These are phyloP conservation scores for Neovahlkampfia damariscottae DNA, from an alignment of 78 protist genomes.

Conservation along the genomic window DNA sequence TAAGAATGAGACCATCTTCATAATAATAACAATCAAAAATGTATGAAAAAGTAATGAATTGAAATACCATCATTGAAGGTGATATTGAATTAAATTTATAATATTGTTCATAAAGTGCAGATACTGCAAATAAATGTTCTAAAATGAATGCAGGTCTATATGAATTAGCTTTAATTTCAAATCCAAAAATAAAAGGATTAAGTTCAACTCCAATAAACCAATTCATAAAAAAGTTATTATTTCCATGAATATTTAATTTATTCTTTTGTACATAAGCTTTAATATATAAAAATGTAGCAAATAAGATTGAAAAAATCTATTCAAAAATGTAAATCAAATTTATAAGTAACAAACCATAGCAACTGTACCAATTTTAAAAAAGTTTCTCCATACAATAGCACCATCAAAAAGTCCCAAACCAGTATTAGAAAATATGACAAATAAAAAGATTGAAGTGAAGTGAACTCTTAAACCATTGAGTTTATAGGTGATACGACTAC, in stretches of 20 bases:
- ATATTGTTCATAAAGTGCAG: not conserved
- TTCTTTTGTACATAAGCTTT: not conserved
- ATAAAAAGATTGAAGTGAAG: not conserved
- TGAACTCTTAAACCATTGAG: not conserved
- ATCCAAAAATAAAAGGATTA: slow-evolving; percentile 10
- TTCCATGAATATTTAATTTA: not conserved
- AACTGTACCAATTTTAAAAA: not conserved
- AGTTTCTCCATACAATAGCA: not conserved
- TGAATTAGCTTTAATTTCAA: slow-evolving; percentile 19
- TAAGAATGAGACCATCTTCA: not conserved
- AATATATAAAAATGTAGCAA: not conserved
- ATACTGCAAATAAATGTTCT: not conserved
- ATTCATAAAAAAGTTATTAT: slow-evolving; percentile 22
- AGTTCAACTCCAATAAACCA: slow-evolving; percentile 30
- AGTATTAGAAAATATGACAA: not conserved
- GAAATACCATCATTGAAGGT: not conserved
- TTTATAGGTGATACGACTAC: not conserved
- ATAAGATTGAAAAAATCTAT: not conserved
- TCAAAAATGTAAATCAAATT: not conserved
- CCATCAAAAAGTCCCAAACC: not conserved
- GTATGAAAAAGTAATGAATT: slow-evolving; percentile 1
- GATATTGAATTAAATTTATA: not conserved
- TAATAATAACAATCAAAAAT: not conserved
- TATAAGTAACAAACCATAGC: not conserved
- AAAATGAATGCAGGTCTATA: not conserved